Evolutionary conservation across 2,329 filamentous ascomycete genomes (phyloP).

Genomic region (Diaporthe vaccinii): DNA sequence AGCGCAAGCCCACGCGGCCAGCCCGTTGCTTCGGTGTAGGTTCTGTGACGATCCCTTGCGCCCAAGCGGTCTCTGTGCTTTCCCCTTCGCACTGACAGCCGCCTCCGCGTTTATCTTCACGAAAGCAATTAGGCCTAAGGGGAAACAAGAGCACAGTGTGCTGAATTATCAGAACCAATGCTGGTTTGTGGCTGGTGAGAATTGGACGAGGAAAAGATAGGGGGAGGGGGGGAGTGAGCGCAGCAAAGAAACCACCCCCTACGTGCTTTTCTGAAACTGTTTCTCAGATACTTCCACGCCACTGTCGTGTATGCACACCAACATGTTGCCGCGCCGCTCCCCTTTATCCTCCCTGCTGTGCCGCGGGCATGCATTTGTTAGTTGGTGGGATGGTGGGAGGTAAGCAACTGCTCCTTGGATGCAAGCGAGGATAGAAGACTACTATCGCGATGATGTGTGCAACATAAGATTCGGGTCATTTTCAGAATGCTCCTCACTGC

Average conservation of each 20-base stretch:
- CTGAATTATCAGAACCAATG: not conserved
- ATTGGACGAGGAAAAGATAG: not conserved
- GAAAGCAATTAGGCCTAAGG: too few relatives aligned
- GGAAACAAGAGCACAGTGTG: constrained; percentile 13
- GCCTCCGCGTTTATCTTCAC: not conserved
- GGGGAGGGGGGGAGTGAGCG: constrained; percentile 13
- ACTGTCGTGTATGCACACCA: constrained; percentile 9
- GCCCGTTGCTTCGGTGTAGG: not conserved
- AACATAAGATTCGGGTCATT: not conserved
- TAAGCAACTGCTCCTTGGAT: constrained; percentile 5
- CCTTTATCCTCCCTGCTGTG: constrained; percentile 14
- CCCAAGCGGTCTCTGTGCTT: not conserved
- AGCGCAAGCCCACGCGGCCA: not conserved
- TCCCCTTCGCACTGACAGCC: not conserved
- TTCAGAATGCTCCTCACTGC: not conserved
- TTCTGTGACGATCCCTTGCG: constrained; percentile 10
- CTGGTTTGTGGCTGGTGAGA: constrained; percentile 32
- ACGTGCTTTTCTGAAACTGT: constrained; percentile 21
- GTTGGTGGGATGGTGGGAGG: not conserved
- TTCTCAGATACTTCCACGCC: constrained; percentile 23
- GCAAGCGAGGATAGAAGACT: not conserved
- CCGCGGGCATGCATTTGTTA: constrained; percentile 2
- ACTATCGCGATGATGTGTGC: not conserved
- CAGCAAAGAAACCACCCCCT: not conserved
- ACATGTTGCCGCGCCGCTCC: constrained; percentile 1